Evolutionary conservation across 208 protist genomes (phyloP).

Genomic region (Zelonia costaricensis): DNA sequence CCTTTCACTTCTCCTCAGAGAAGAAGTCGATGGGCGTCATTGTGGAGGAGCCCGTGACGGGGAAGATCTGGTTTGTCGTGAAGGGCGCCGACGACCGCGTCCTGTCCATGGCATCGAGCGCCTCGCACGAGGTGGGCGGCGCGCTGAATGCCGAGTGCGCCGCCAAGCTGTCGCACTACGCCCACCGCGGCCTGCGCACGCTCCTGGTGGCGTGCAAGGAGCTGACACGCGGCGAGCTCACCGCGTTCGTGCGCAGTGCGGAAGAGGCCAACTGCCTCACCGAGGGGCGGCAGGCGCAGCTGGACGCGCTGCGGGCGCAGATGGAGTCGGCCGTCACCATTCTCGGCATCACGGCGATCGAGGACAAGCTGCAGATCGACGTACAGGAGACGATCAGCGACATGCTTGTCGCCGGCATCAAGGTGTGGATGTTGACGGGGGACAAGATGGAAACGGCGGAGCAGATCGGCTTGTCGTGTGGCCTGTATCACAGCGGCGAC

Average conservation of each 20-base stretch:
- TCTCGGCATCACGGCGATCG: constrained; percentile 96
- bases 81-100: constrained; percentile 93
- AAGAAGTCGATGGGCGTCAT: constrained; percentile 89
- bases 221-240: constrained; percentile 41
- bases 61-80: constrained; percentile 56
- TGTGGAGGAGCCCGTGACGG: constrained; percentile 44
- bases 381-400: constrained; percentile 90
- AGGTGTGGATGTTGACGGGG: constrained; percentile 98
- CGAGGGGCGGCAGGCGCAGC: constrained; percentile 37
- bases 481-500: constrained; percentile 55
- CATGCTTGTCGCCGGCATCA: constrained; percentile 81
- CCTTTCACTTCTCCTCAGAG: constrained; percentile 88
- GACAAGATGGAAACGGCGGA: constrained; percentile 99
- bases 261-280: constrained; percentile 37
- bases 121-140: not conserved
- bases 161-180: constrained; percentile 56
- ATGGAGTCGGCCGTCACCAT: constrained; percentile 90
- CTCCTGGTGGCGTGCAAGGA: constrained; percentile 72
- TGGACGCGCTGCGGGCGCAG: constrained; percentile 46
- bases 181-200: constrained; percentile 71
- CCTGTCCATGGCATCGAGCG: constrained; percentile 29
- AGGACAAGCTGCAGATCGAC: constrained; percentile 97
- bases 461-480: constrained; percentile 92
- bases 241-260: constrained; percentile 33
- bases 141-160: constrained; percentile 22